Evolutionary conservation across 2,329 filamentous ascomycete genomes (phyloP), one percentile per base, ranked within the genome.

Genomic region (Chaetomiaceae sp.): DNA sequence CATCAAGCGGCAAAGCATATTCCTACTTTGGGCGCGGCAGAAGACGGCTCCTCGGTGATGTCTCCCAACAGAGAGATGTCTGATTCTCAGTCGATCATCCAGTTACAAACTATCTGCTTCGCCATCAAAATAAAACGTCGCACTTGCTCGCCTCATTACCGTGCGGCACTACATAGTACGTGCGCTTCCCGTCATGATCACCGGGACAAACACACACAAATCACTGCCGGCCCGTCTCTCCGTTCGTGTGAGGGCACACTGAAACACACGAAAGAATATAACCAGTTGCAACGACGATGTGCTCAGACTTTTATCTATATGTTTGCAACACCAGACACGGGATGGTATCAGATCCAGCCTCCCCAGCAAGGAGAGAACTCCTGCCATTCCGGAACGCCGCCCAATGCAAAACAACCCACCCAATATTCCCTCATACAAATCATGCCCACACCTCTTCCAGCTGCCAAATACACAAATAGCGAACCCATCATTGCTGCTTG

Each of bases 401-500:
- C 53, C 49, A 56, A 57, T 55, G 48, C 52, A 49, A 30, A 52
- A 41, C 4, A 52, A 34, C 21, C 25, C 20, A 29, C 32, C 13
- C 25, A 21, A 21, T 11, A 11, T 9, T 25, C 27, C 25, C 16
- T 23, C 18, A 37, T 16, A 21, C n/a, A 49, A 20, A 30, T 41
- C 33, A 29, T 41, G 21, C n/a, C 21, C 20, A 32, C n/a, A n/a
- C n/a, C n/a, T n/a, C n/a, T n/a, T n/a, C n/a, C n/a, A n/a, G n/a
- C n/a, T n/a, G n/a, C n/a, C n/a, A n/a, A n/a, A n/a, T n/a, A n/a
- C n/a, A n/a, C 16, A 29, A 25, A 30, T 21, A 23, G 13, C 23
- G 40, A 21, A 48, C 36, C 25, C 27, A 21, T 21, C 70, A 84
- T 65, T 82, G 77, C 63, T 83, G 77, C 59, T 71, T 73, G 20